Evolutionary conservation across 495 filamentous ascomycete species (phyloP), one percentile per base, ranked within the genome.

Genomic region (Tuber brumale): DNA sequence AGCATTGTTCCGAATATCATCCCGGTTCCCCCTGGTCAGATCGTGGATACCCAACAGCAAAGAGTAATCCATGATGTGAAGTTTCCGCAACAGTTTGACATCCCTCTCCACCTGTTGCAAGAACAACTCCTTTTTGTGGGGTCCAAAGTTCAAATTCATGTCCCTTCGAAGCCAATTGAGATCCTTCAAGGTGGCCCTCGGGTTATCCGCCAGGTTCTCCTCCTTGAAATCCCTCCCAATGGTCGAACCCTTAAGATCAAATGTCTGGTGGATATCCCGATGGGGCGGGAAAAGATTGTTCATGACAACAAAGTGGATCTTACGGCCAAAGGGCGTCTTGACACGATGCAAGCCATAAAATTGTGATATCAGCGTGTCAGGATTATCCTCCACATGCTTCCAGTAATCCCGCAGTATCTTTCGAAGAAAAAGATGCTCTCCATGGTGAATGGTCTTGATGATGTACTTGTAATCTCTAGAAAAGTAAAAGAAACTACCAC

Each of bases 271-370:
- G 74, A 99, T 97, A 84, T 99, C 95, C 72, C 94, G 89, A 84
- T 99, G 95, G 7, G 95, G 95, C 27, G 95, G 95, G 81, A 99
- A 98, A 31, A 99, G 88, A 81, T 99, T 99, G 87, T 99, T 99
- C 95, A 99, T 99, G 80, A 99, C 94, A 46, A 99, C 96, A 79
- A 99, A 99, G 84, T 99, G 96, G 76, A 98, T 97, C 86, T 99
- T 99, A 76, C 93, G 91, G 46, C 96, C 95, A 82, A 97, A 99
- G 0, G 95, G 94, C 86, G 97, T 97, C 86, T 99, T 99, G 76
- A 99, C 96, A 69, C 95, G 90, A 85, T 99, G 95, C 27, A 99
- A 87, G 69, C 95, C 95, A 82, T 99, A 99, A 84, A 98, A 99
- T 82, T 99, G 95, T 21, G 95, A 98, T 27, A 99, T 90, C 12